Evolutionary conservation across 805 yeast species (phyloP), one percentile per base, ranked within the genome.

Genomic region (Candida fluviatilis): DNA sequence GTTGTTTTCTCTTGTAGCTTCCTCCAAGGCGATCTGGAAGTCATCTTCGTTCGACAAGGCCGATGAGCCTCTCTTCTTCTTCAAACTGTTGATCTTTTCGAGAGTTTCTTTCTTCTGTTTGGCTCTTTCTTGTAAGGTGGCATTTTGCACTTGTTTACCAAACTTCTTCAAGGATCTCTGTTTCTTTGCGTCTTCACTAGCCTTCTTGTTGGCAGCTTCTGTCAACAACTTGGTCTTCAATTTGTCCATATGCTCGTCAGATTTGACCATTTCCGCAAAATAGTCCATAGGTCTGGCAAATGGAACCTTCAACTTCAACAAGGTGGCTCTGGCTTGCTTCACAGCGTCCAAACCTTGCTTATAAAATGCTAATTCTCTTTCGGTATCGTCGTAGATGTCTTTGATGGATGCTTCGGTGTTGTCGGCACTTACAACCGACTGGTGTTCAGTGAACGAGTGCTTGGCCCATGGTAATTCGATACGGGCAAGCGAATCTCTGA

Each of bases 221-320:
- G 78, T 75, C 31, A 89, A 72, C 51, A 91, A 73, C 64, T 86
- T 88, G 54, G 71, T 67, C 72, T 87, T 89, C 57, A 93, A 75
- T 64, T 80, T 86, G 56, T 88, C 96, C 99, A 93, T 93, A 64
- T 93, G 99, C 61, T 88, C 96, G 62, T 93, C 99, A 38, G 90
- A 82, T 69, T 93, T 93, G 43, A 89, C 86, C 99, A 93, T 93
- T 66, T 93, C 99, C 14, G 99, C 99, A 67, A 93, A 93, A 62
- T 87, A 93, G 60, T 93, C 99, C 54, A 78, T 68, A 26, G 99
- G 99, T 62, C 99, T 79, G 19, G 95, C 73, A 60, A 93, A 93
- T 43, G 96, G 88, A 23, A 91, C 80, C 55, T 82, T 82, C 48
- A 85, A 73, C 54, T 80, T 80, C 40, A 80, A 65, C 30, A 85